These are phyloP conservation scores for Centrapalus pauciflorus DNA, from an alignment of 129 eudicot species.

Conservation along the genomic window DNA sequence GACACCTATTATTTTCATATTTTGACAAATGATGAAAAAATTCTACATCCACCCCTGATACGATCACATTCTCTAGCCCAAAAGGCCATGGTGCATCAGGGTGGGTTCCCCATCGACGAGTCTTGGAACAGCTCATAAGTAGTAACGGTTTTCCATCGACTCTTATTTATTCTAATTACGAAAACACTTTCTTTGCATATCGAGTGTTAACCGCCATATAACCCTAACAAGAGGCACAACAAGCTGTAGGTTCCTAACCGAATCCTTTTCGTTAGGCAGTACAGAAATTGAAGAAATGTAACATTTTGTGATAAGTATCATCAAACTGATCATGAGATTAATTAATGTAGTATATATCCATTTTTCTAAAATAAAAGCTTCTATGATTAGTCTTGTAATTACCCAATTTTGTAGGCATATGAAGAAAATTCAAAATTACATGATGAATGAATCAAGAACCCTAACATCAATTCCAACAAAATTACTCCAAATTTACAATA, in stretches of 20 bases:
- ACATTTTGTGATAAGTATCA: slow-evolving; percentile 2
- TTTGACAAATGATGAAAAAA: too few species aligned
- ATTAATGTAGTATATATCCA: too few species aligned
- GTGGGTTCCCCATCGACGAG: too few species aligned
- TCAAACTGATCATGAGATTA: neutral
- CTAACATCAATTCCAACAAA: slow-evolving; percentile 16
- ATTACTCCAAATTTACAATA: slow-evolving; percentile 1
- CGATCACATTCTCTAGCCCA: too few species aligned
- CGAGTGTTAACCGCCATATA: neutral
- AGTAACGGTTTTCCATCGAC: too few species aligned
- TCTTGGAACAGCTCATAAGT: too few species aligned
- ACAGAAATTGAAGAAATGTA: neutral
- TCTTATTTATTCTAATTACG: neutral
- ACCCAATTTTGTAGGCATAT: neutral
- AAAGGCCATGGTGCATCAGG: too few species aligned
- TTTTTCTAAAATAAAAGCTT: neutral
- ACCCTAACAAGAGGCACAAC: neutral
- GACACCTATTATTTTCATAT: too few species aligned
- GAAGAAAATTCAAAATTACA: neutral
- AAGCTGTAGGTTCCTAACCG: neutral
- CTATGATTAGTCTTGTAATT: neutral
- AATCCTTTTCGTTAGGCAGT: neutral
- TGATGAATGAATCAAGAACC: slow-evolving; percentile 13
- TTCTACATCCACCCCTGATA: too few species aligned
- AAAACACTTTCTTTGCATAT: neutral